Percentiles rank a stretch among this genome's conserved stretches.
Conservation (phyloP, 2,329 filamentous ascomycete species). For the Fusarium torreyae region DNA sequence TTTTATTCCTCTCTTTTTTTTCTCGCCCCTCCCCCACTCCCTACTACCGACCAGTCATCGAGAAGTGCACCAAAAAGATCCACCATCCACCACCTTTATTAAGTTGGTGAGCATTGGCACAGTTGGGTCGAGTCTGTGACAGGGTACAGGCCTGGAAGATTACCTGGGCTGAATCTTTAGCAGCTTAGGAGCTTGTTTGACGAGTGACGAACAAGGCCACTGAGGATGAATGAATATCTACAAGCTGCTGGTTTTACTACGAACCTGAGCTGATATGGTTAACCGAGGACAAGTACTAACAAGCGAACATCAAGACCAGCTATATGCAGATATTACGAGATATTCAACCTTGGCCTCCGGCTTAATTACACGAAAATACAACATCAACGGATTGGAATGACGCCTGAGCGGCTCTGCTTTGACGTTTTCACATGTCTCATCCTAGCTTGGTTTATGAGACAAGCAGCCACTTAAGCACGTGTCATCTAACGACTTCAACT, state of each 20-base stretch:
- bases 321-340: background rate
- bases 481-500: background rate
- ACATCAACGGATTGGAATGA: background rate
- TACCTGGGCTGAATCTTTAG: slow-evolving; percentile 15
- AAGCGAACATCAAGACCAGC: background rate
- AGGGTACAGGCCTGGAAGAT: slow-evolving; percentile 26
- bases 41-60: slow-evolving; percentile 33
- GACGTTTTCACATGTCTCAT: slow-evolving; percentile 25
- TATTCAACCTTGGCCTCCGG: background rate
- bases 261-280: slow-evolving; percentile 2
- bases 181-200: slow-evolving; percentile 11
- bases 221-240: background rate
- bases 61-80: slow-evolving; percentile 34
- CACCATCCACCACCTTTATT: slow-evolving; percentile 38
- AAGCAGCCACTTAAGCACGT: slow-evolving; percentile 19
- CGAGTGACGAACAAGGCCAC: background rate
- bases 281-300: background rate
- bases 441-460: slow-evolving; percentile 18
- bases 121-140: slow-evolving; percentile 31
- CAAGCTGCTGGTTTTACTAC: background rate
- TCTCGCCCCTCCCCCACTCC: slow-evolving; percentile 45
- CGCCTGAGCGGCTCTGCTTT: slow-evolving; percentile 6
- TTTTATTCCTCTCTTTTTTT: slow-evolving; percentile 26
- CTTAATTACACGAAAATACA: background rate
- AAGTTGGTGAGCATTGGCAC: slow-evolving; percentile 20